phyloP scores from a whole-genome alignment of 768 basidiomycete species.

The Sarcodon sp. region DNA sequence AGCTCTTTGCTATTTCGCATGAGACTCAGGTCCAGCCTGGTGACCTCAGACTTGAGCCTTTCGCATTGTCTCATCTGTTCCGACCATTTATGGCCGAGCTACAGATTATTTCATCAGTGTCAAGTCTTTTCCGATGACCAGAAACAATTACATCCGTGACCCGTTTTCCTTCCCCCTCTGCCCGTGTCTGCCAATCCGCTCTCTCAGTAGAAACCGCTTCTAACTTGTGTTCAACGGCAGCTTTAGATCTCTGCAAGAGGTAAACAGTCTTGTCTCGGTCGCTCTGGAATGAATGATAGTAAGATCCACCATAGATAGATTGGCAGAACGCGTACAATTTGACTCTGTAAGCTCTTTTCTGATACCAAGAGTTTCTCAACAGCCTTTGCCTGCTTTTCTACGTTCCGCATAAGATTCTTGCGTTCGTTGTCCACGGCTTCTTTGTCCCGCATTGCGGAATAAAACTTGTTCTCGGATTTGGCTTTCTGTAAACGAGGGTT shows the following conservation, averaged over 20 bases:
- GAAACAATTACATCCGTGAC: slow-evolving; percentile 23
- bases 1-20: slow-evolving; percentile 33
- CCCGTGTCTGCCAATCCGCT: slow-evolving; percentile 18
- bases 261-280: slow-evolving; percentile 34
- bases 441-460: slow-evolving; percentile 78
- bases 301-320: not conserved
- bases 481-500: slow-evolving; percentile 51
- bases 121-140: not conserved
- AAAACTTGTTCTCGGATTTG: slow-evolving; percentile 93
- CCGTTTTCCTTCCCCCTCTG: slow-evolving; percentile 24
- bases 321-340: slow-evolving; percentile 36
- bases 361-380: slow-evolving; percentile 54
- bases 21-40: slow-evolving; percentile 34
- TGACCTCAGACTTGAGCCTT: slow-evolving; percentile 23
- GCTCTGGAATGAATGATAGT: slow-evolving; percentile 12
- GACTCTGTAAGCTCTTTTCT: slow-evolving; percentile 44
- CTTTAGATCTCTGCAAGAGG: slow-evolving; percentile 18
- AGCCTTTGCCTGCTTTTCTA: slow-evolving; percentile 47
- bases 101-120: not conserved
- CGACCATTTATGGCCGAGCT: not conserved
- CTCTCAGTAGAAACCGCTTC: slow-evolving; percentile 18
- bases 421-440: slow-evolving; percentile 71
- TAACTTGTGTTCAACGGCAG: slow-evolving; percentile 14
- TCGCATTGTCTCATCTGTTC: slow-evolving; percentile 22
- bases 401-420: slow-evolving; percentile 42